Evolutionary conservation across 495 filamentous ascomycete species (phyloP).

Genomic region (Talaromyces nanjingensis): DNA sequence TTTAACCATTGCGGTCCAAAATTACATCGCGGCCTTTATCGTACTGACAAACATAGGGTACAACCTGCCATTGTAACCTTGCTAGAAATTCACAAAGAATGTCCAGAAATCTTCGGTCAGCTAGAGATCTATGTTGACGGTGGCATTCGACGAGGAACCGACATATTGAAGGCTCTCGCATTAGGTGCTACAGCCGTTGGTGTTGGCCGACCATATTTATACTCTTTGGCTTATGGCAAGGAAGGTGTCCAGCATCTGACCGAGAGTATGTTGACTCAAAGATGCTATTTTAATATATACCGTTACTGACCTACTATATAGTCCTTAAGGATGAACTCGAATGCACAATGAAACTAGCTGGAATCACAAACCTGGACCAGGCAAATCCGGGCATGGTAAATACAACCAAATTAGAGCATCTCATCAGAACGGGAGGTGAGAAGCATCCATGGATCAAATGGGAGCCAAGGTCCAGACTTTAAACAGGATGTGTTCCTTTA

Average conservation of each 20-base stretch:
- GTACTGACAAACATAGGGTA: too few species aligned
- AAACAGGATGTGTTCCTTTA: too few species aligned
- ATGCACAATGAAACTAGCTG: neutral
- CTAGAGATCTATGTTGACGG: constrained; percentile 92
- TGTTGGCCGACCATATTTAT: constrained; percentile 49
- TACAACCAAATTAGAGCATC: neutral
- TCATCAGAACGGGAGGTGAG: constrained; percentile 4
- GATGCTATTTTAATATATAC: neutral
- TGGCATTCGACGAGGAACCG: constrained; percentile 82
- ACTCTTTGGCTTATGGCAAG: neutral
- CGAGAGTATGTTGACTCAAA: neutral
- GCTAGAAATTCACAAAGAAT: constrained; percentile 75
- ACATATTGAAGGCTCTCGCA: constrained; percentile 84
- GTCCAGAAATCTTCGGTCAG: constrained; percentile 51
- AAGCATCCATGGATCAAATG: constrained; percentile 6
- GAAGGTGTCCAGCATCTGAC: neutral
- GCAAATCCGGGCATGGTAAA: constrained; percentile 10
- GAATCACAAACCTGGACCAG: neutral
- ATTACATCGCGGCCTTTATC: too few species aligned
- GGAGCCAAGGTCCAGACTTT: constrained; percentile 3
- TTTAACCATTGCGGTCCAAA: too few species aligned
- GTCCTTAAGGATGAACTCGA: constrained; percentile 1
- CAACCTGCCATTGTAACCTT: constrained; percentile 47
- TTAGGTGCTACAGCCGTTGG: constrained; percentile 83
- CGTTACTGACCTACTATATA: neutral